A percentile compares a stretch with the other conserved stretches of the same genome.
These are phyloP conservation scores for Lachancea waltii DNA, from an alignment of 805 yeast species.

Conservation along the genomic window DNA sequence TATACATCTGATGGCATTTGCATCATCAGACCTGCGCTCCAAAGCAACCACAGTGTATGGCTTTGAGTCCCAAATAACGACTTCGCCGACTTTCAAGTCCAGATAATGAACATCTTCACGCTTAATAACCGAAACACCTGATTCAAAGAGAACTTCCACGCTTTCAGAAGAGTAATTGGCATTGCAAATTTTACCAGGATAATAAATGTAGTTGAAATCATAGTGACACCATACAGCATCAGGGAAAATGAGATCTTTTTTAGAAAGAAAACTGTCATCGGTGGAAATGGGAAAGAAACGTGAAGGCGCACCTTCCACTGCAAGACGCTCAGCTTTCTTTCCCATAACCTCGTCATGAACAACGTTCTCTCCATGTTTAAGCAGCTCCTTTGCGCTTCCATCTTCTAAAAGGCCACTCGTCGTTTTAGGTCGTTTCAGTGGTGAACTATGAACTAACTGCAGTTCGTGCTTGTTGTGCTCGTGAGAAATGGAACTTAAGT, in stretches of 20 bases:
- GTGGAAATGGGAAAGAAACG: too few relatives aligned
- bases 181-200: conserved; percentile 41
- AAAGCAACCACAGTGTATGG: conserved; percentile 44
- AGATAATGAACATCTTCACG: conserved; percentile 37
- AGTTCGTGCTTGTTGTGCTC: neutral
- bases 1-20: conserved; percentile 41
- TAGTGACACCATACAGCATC: conserved; percentile 50
- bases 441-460: neutral
- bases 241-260: conserved; percentile 27
- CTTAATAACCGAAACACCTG: conserved; percentile 15
- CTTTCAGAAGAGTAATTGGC: conserved; percentile 15
- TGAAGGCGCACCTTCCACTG: too few relatives aligned
- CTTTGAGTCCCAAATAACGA: conserved; percentile 34
- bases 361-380: conserved; percentile 2
- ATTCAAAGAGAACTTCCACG: conserved; percentile 20
- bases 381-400: conserved; percentile 1
- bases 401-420: conserved; percentile 7
- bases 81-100: conserved; percentile 54
- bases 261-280: conserved; percentile 18
- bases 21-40: conserved; percentile 20
- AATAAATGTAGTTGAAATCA: conserved; percentile 38
- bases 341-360: neutral
- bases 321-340: neutral
- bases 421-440: conserved; percentile 1
- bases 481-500: too few relatives aligned